phyloP scores from a whole-genome alignment of 306 rosid species.

The Malus sylvestris region DNA sequence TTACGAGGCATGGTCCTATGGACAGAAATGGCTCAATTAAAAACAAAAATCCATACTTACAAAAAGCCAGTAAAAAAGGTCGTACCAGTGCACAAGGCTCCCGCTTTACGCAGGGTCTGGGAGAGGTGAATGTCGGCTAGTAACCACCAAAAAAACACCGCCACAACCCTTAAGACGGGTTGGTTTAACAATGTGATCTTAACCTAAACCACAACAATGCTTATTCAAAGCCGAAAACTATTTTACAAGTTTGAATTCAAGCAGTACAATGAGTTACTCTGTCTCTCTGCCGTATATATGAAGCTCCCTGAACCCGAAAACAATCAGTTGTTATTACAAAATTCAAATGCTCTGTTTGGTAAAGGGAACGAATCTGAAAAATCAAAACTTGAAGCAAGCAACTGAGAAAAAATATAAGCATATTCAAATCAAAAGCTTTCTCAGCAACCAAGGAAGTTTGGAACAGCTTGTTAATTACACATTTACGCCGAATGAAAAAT shows the following conservation, averaged over 20 bases:
- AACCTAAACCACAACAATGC: background rate
- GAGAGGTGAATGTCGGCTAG: too few species aligned
- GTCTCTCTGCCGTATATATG: slow-evolving; percentile 17
- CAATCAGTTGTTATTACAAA: background rate
- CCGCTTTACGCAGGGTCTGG: too few species aligned
- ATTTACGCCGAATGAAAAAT: background rate
- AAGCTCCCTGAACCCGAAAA: slow-evolving; percentile 7
- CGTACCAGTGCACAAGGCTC: too few species aligned
- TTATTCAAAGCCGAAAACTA: background rate
- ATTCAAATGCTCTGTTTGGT: background rate
- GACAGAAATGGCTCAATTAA: background rate
- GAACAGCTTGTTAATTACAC: background rate
- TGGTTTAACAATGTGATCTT: background rate
- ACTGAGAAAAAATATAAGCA: background rate
- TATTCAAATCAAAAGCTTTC: background rate
- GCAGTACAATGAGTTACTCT: background rate
- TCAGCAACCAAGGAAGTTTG: background rate
- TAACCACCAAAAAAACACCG: background rate
- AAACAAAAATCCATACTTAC: slow-evolving; percentile 2
- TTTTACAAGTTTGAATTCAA: background rate
- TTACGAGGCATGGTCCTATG: slow-evolving; percentile 77
- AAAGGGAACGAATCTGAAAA: too few species aligned
- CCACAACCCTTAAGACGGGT: slow-evolving; percentile 2
- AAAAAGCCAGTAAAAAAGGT: background rate
- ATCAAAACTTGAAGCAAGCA: background rate